These are phyloP conservation scores for Zoysia japonica DNA, from an alignment of 176 grass and related monocot genomes.

Conservation along the genomic window DNA sequence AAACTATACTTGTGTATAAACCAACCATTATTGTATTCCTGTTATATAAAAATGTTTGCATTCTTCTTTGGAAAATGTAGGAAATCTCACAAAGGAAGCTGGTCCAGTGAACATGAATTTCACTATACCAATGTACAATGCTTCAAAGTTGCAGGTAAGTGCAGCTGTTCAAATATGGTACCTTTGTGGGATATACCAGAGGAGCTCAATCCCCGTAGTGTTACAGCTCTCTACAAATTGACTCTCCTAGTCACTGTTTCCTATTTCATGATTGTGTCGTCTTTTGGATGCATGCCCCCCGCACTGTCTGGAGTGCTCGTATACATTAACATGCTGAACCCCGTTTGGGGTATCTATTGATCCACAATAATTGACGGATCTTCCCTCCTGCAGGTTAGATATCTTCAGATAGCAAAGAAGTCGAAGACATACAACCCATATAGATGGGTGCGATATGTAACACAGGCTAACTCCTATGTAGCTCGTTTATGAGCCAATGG, in stretches of 20 bases:
- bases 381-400: slow-evolving; percentile 75
- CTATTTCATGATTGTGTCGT: neutral
- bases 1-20: slow-evolving; percentile 19
- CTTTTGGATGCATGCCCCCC: neutral
- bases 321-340: neutral
- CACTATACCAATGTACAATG: slow-evolving; percentile 97
- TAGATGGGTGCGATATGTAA: slow-evolving; percentile 97
- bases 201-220: neutral
- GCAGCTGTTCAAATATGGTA: slow-evolving; percentile 4
- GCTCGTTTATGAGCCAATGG: slow-evolving; percentile 62
- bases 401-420: slow-evolving; percentile 97
- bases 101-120: slow-evolving; percentile 99
- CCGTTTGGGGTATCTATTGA: neutral
- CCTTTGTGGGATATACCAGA: neutral
- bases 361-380: slow-evolving; percentile 1
- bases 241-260: neutral
- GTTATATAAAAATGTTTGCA: neutral
- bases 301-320: neutral
- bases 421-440: slow-evolving; percentile 95
- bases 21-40: neutral
- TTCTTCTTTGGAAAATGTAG: slow-evolving; percentile 44
- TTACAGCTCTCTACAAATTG: neutral
- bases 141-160: slow-evolving; percentile 90
- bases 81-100: slow-evolving; percentile 93
- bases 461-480: slow-evolving; percentile 94